A percentile compares a stretch with the other conserved stretches of the same genome.
phyloP scores from a whole-genome alignment of 2,329 filamentous ascomycete species.

The Samsoniella hepiali region DNA sequence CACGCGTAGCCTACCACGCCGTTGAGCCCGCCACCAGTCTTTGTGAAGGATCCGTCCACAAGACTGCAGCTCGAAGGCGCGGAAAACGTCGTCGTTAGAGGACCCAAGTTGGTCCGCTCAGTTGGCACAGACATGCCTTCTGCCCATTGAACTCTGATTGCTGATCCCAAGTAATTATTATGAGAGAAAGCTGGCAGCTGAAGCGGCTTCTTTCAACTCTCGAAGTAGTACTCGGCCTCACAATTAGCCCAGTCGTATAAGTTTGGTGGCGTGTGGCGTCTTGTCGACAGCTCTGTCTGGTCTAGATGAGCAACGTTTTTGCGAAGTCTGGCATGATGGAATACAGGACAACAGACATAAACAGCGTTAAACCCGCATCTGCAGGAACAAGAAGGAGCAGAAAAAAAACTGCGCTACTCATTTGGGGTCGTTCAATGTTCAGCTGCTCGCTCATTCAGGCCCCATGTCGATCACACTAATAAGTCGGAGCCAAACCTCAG shows the following conservation, averaged over 20 bases:
- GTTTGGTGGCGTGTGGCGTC: too few species aligned
- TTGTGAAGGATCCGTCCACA: background rate
- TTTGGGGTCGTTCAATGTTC: background rate
- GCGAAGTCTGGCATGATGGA: background rate
- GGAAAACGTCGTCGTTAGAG: slow-evolving; percentile 6
- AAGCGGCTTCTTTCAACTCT: too few species aligned
- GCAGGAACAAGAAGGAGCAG: background rate
- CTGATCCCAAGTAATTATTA: too few species aligned
- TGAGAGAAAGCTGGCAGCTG: too few species aligned
- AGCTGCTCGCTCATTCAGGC: background rate
- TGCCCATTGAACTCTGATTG: background rate
- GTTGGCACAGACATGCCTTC: background rate
- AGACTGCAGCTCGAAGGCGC: background rate
- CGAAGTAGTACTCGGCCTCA: too few species aligned
- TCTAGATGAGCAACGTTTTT: background rate
- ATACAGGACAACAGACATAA: background rate
- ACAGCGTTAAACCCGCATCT: background rate
- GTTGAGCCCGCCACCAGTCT: background rate
- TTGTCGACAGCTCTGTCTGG: too few species aligned
- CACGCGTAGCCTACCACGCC: background rate
- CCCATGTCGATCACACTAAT: background rate
- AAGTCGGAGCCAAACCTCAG: background rate
- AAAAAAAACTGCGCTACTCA: background rate
- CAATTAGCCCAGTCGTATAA: too few species aligned
- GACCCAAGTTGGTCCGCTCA: background rate